phyloP scores from a whole-genome alignment of 345 rosid genomes.

The Lagerstroemia speciosa region DNA sequence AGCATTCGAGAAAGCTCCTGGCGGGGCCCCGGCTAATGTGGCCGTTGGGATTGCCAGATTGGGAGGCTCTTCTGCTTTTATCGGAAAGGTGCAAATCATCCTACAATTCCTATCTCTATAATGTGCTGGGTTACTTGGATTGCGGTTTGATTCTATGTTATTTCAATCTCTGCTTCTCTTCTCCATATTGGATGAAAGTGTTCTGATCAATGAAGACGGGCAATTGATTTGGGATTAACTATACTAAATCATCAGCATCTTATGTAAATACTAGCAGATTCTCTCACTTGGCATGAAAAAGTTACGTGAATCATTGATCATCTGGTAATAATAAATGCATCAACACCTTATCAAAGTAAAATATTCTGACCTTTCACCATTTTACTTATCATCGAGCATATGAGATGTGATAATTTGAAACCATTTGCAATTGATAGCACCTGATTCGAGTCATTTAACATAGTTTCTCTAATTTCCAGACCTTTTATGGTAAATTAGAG shows the following conservation, averaged over 20 bases:
- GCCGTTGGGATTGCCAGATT: constrained; percentile 84
- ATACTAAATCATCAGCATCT: too few species aligned
- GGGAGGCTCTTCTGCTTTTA: constrained; percentile 91
- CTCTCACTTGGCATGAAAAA: too few species aligned
- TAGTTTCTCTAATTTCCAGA: not conserved
- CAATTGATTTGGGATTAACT: not conserved
- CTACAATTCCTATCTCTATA: not conserved
- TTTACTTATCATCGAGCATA: not conserved
- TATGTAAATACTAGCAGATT: too few species aligned
- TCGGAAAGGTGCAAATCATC: constrained; percentile 68
- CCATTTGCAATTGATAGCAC: not conserved
- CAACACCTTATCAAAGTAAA: too few species aligned
- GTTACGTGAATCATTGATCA: too few species aligned
- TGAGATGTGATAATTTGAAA: not conserved
- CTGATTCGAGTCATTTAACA: too few species aligned
- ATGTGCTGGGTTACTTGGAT: not conserved
- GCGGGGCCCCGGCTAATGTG: constrained; percentile 99
- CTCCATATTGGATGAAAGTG: not conserved
- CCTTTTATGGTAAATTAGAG: not conserved
- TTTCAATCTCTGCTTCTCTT: not conserved
- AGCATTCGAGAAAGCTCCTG: constrained; percentile 91
- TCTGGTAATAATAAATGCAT: too few species aligned
- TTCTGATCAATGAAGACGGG: not conserved
- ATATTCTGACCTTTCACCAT: too few species aligned
- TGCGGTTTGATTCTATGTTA: not conserved